Evolutionary conservation across 495 filamentous ascomycete species (phyloP).

Genomic region (Neurospora sp.): DNA sequence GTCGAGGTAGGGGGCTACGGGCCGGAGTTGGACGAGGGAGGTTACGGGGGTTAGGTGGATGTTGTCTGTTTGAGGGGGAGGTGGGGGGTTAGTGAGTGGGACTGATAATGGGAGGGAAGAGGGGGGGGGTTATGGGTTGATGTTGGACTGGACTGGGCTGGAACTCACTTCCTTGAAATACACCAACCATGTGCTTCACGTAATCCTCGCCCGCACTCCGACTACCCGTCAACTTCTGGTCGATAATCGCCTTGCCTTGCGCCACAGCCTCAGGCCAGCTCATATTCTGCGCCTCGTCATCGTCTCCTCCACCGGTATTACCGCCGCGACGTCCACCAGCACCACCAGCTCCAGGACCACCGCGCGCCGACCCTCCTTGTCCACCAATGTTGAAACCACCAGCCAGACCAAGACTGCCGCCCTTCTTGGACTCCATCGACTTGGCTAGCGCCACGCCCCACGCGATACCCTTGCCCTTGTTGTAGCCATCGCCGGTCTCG

Average conservation of each 20-base stretch:
- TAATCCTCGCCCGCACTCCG: constrained; percentile 23
- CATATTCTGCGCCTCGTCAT: constrained; percentile 20
- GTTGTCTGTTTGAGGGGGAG: constrained; percentile 22
- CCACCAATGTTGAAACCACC: constrained; percentile 38
- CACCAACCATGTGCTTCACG: constrained; percentile 37
- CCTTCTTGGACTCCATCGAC: constrained; percentile 33
- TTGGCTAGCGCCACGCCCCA: constrained; percentile 34
- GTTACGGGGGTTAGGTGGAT: constrained; percentile 38
- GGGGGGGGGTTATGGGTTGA: neutral
- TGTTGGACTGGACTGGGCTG: neutral
- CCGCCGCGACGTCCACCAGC: constrained; percentile 7
- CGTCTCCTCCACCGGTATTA: constrained; percentile 3
- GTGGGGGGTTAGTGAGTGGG: neutral
- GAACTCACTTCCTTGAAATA: constrained; percentile 37
- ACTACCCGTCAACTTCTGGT: constrained; percentile 34
- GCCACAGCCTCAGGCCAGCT: constrained; percentile 36
- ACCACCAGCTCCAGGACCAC: neutral
- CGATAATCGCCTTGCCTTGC: constrained; percentile 32
- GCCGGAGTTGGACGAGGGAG: constrained; percentile 34
- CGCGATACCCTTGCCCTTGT: constrained; percentile 35
- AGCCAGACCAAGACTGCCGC: constrained; percentile 34
- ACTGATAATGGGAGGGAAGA: neutral
- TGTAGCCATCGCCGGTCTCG: constrained; percentile 30
- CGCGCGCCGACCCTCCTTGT: neutral
- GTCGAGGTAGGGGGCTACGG: constrained; percentile 38